These are phyloP conservation scores for Globisporangium spinosum DNA, from an alignment of 352 stramenopile species.

Conservation along the genomic window DNA sequence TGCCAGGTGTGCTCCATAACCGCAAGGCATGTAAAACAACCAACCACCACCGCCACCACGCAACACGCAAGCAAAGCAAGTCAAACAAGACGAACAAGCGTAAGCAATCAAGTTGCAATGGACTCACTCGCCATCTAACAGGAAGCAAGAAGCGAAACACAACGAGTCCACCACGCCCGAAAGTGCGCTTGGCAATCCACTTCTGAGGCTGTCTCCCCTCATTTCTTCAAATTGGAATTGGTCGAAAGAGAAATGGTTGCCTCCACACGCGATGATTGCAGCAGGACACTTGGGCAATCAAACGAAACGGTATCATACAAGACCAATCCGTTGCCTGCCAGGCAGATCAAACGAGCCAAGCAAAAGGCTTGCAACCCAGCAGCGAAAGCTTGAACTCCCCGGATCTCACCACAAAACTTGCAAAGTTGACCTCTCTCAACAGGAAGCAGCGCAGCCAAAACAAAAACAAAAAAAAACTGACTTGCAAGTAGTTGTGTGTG, in stretches of 20 bases:
- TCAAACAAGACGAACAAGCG: background rate
- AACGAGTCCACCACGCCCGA: background rate
- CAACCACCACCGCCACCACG: background rate
- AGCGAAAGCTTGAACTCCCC: background rate
- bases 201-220: background rate
- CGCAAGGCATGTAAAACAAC: background rate
- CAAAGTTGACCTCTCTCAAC: too few species aligned
- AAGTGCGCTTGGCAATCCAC: conserved; percentile 10
- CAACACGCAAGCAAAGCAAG: background rate
- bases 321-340: background rate
- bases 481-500: background rate
- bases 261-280: background rate
- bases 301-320: background rate
- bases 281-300: background rate
- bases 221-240: background rate
- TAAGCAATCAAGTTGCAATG: background rate
- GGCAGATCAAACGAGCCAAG: background rate
- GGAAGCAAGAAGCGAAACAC: background rate
- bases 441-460: too few species aligned
- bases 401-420: background rate
- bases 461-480: too few species aligned
- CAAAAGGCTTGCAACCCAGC: background rate
- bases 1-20: too few species aligned
- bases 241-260: background rate
- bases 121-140: background rate